Evolutionary conservation across 345 rosid species (phyloP), one percentile per base, ranked within the genome.

Genomic region (Barbarea vulgaris): DNA sequence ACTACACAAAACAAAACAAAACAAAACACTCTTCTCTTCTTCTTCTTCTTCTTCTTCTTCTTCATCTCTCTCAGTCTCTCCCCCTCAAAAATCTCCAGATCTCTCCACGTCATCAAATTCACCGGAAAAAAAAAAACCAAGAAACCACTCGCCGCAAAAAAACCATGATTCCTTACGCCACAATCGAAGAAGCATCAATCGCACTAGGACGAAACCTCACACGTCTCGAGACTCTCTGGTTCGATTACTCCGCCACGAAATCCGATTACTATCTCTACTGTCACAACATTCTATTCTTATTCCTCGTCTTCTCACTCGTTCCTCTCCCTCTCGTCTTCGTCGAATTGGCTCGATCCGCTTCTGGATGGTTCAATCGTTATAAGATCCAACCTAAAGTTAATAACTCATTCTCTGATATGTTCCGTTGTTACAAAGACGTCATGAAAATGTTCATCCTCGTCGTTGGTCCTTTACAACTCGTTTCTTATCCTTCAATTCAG

Each of bases 341-440:
- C 22, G 91, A 87, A 77, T 41, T 82, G 42, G 37, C 79, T 81
- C 85, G 85, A 71, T 84, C 89, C 65, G 64, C 50, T 37, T 57
- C 53, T 9, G 76, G 79, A 25, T 81, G 81, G 51, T 71, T 93
- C 47, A 85, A 83, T 39, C 76, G 75, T 67, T 81, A 84, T 83
- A 93, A 93, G 91, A 91, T 93, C 84, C 98, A 93, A 78, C 94
- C 97, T 24, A 93, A 93, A 69, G 96, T 89, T 14, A 75, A 76
- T 54, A 50, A 86, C 62, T 82, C 98, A 2, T 44, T 71, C 0
- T 55, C 86, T 2, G 96, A 94, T 36, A 87, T 88, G 83, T 41
- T 89, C 55, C 55, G 31, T n/a, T 94, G 98, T 60, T 94, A 91
- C 72, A 87, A 66, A 85, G 91, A 88, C 76, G 98, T 91, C 33